Evolutionary conservation across 192 early-diverging fungal species (phyloP).

Genomic region (Chytriomyces sp.): DNA sequence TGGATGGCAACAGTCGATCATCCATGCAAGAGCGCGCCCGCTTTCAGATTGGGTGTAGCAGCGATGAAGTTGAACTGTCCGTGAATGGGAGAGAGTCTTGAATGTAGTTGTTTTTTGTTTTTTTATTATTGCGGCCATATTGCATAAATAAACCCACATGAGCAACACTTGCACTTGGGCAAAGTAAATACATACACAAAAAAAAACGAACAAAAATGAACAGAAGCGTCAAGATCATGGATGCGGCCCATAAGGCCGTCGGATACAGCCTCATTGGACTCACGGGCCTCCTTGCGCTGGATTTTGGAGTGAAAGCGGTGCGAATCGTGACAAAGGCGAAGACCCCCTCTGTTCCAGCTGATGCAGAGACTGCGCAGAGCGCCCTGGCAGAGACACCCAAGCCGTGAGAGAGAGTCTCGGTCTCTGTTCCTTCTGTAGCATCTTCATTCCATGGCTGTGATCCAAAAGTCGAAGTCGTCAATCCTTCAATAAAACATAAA

Average conservation of each 20-base stretch:
- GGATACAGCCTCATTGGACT: conserved; percentile 9
- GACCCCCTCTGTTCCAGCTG: not conserved
- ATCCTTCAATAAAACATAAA: not conserved
- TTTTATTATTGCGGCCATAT: not conserved
- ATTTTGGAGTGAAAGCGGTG: not conserved
- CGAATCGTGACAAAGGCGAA: not conserved
- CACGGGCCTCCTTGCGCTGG: not conserved
- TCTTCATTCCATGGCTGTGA: not conserved
- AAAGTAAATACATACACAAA: not conserved
- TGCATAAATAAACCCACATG: not conserved
- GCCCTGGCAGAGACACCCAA: not conserved
- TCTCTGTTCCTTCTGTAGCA: not conserved
- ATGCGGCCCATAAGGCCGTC: conserved; percentile 1
- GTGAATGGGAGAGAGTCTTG: not conserved
- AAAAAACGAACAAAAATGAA: conserved; percentile 4
- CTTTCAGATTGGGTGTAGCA: conserved; percentile 2
- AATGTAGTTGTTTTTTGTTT: not conserved
- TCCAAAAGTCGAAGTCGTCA: not conserved
- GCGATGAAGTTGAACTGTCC: not conserved
- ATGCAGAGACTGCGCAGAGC: not conserved
- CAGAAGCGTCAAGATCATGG: not conserved
- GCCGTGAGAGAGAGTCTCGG: no score
- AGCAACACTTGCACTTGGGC: not conserved
- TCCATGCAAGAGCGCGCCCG: not conserved
- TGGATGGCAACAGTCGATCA: no score